A percentile compares a stretch with the other conserved stretches of the same genome.
phyloP scores from a whole-genome alignment of 331 rosid species.

The Malus hybrid region DNA sequence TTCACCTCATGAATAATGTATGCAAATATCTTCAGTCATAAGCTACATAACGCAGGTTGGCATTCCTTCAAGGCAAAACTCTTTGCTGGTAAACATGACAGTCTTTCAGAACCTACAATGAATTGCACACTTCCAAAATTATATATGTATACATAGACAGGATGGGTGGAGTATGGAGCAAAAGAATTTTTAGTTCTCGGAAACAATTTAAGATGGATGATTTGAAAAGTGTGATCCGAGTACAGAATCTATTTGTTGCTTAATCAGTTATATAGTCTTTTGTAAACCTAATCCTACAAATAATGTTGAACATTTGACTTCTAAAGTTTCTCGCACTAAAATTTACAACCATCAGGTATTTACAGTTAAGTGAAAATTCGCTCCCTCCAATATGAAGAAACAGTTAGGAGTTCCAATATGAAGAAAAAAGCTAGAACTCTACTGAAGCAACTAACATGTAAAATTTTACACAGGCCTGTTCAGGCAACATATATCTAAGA shows the following conservation, averaged over 20 bases:
- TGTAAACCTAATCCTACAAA: background rate
- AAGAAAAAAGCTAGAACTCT: background rate
- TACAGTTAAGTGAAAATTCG: background rate
- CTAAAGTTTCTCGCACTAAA: background rate
- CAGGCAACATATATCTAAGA: background rate
- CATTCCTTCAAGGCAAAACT: background rate
- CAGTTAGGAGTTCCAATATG: background rate
- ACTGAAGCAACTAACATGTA: background rate
- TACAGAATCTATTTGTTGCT: background rate
- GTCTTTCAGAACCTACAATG: background rate
- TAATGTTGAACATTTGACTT: background rate
- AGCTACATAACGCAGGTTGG: slow-evolving; percentile 2
- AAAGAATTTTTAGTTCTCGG: background rate
- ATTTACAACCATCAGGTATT: background rate
- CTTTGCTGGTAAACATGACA: background rate
- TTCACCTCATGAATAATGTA: slow-evolving; percentile 9
- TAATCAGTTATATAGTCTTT: background rate
- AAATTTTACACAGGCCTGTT: background rate
- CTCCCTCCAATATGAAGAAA: background rate
- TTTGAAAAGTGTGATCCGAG: background rate
- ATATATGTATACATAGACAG: too few relatives aligned
- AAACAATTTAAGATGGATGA: background rate
- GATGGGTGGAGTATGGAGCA: background rate
- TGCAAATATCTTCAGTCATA: slow-evolving; percentile 12
- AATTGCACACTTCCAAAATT: background rate